Conservation (phyloP, 164 flowering plant species). For the Hamamelis virginiana region DNA sequence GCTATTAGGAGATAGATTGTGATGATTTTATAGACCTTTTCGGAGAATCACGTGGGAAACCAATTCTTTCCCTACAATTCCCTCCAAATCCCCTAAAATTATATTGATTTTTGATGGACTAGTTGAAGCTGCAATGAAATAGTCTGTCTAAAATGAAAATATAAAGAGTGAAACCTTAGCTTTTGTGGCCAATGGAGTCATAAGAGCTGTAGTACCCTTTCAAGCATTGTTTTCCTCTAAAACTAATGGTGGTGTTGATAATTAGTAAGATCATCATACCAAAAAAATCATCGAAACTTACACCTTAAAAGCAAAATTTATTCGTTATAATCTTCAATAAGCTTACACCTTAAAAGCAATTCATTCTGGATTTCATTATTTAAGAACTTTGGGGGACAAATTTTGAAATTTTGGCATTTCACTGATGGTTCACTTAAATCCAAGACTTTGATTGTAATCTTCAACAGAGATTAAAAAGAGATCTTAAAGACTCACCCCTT, state of each 20-base stretch:
- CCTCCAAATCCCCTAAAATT: too few species aligned
- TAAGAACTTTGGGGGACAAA: not conserved
- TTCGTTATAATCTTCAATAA: not conserved
- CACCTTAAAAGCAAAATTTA: conserved; percentile 11
- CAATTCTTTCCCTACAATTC: too few species aligned
- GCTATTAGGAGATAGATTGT: too few species aligned
- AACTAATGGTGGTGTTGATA: conserved; percentile 74
- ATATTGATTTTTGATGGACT: not conserved
- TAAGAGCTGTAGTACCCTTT: conserved; percentile 82
- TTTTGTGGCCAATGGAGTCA: conserved; percentile 81
- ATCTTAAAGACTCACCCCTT: conserved; percentile 34
- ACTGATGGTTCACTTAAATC: not conserved
- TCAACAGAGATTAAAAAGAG: not conserved
- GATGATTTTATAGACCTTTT: too few species aligned
- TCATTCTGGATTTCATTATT: not conserved
- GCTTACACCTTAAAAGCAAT: not conserved
- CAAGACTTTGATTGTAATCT: not conserved
- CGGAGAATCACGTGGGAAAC: too few species aligned
- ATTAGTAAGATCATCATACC: conserved; percentile 57
- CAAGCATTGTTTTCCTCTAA: conserved; percentile 86
- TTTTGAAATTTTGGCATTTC: too few species aligned
- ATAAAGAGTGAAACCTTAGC: conserved; percentile 49
- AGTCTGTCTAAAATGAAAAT: not conserved
- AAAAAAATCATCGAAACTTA: conserved; percentile 63
- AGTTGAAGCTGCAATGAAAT: not conserved